A percentile compares a stretch with the other conserved stretches of the same genome.
Conservation (phyloP, 345 rosid genomes). For the Pistacia atlantica region DNA sequence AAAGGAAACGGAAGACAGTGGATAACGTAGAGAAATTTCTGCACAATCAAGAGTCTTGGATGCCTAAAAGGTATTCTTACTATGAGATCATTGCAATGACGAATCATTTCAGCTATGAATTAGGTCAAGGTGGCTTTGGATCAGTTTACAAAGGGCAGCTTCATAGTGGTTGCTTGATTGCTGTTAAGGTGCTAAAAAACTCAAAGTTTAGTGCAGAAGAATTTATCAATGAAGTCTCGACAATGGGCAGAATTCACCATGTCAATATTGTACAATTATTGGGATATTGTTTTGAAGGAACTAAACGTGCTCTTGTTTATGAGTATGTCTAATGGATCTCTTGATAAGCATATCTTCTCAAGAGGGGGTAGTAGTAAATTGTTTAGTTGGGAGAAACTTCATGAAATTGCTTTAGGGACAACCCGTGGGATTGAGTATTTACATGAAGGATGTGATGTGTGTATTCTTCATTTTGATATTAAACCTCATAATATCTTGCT, state of each 20-base stretch:
- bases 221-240: constrained; percentile 25
- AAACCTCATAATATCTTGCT: too few relatives aligned
- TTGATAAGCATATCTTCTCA: constrained; percentile 3
- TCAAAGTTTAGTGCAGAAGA: constrained; percentile 18
- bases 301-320: neutral
- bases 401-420: too few relatives aligned
- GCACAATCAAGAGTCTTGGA: too few relatives aligned
- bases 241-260: constrained; percentile 21
- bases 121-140: constrained; percentile 21
- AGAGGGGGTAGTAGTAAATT: too few relatives aligned
- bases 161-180: neutral
- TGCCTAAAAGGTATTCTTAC: too few relatives aligned
- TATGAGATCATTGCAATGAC: constrained; percentile 4
- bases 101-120: constrained; percentile 1
- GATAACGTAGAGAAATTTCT: too few relatives aligned
- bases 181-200: constrained; percentile 12
- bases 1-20: neutral
- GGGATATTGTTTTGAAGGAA: constrained; percentile 6
- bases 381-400: too few relatives aligned
- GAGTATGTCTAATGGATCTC: constrained; percentile 24
- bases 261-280: constrained; percentile 8
- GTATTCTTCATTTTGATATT: too few relatives aligned
- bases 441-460: too few relatives aligned
- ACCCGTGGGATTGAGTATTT: too few relatives aligned
- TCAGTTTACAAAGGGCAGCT: too few relatives aligned